These are phyloP conservation scores for Phaeosphaeria sp. DNA, from an alignment of 2,329 filamentous ascomycete species.

Conservation along the genomic window DNA sequence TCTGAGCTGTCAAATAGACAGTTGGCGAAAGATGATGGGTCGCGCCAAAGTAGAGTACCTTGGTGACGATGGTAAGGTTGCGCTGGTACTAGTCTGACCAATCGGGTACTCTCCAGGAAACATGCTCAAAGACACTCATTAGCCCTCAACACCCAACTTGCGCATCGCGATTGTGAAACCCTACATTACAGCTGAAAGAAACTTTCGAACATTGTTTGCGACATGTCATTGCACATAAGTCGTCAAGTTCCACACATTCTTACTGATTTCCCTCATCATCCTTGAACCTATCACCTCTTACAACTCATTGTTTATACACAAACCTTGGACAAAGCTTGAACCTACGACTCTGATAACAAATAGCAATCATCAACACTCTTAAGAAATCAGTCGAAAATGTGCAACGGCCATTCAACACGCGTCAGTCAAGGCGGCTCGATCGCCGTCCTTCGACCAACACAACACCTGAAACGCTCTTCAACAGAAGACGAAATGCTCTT, in stretches of 20 bases:
- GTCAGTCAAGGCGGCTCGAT: constrained; percentile 45
- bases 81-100: constrained; percentile 22
- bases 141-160: constrained; percentile 22
- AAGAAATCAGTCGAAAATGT: constrained; percentile 23
- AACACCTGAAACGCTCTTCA: constrained; percentile 8
- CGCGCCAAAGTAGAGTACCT: constrained; percentile 20
- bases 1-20: constrained; percentile 14
- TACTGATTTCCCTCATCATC: neutral
- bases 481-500: constrained; percentile 31
- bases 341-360: neutral
- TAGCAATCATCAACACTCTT: neutral
- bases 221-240: neutral
- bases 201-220: neutral
- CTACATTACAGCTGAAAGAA: neutral
- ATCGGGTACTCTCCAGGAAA: constrained; percentile 42
- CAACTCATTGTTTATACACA: no score
- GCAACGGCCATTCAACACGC: constrained; percentile 38
- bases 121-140: constrained; percentile 47
- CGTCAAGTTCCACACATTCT: neutral
- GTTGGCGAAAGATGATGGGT: neutral
- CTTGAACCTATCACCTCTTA: neutral
- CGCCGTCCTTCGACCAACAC: constrained; percentile 37
- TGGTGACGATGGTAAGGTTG: constrained; percentile 20
- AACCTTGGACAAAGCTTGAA: neutral
- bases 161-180: neutral